Percentiles rank a stretch among this genome's conserved stretches.
phyloP scores from a whole-genome alignment of 73 alveolate species.

The Uronychia setigera region DNA sequence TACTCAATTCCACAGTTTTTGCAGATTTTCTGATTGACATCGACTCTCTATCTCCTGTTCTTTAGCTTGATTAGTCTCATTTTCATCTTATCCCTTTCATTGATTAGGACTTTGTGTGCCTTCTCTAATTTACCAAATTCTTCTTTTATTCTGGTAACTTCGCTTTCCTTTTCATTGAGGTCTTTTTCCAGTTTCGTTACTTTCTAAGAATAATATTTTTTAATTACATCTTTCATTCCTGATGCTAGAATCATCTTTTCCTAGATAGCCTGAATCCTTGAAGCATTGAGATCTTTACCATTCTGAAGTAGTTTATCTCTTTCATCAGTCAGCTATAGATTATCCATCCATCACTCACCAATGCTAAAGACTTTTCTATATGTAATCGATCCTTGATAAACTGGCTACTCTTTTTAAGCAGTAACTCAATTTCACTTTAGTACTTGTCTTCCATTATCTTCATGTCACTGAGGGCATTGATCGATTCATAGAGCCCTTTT shows the following conservation, averaged over 20 bases:
- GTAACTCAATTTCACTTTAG: not conserved
- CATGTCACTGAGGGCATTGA: not conserved
- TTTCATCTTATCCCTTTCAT: conserved; percentile 61
- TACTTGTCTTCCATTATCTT: not conserved
- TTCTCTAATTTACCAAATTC: conserved; percentile 51
- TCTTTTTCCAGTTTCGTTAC: conserved; percentile 24
- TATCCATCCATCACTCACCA: not conserved
- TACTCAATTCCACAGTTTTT: conserved; percentile 60
- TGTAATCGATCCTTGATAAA: not conserved
- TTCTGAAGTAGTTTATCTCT: not conserved
- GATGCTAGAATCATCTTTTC: not conserved
- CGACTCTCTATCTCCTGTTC: conserved; percentile 8
- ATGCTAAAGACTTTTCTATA: not conserved
- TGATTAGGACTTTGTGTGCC: conserved; percentile 7
- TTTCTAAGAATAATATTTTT: not conserved
- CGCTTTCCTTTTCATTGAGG: not conserved
- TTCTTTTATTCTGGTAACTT: not conserved
- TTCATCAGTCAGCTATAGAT: not conserved
- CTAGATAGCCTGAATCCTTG: not conserved
- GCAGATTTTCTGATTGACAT: conserved; percentile 58
- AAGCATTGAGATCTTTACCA: not conserved
- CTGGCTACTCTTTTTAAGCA: not conserved
- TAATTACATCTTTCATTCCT: not conserved
- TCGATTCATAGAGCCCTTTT: not conserved
- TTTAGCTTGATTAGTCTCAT: conserved; percentile 33